Percentiles rank a stretch among this genome's conserved stretches.
phyloP scores from a whole-genome alignment of 345 rosid species.

The Acer negundo region DNA sequence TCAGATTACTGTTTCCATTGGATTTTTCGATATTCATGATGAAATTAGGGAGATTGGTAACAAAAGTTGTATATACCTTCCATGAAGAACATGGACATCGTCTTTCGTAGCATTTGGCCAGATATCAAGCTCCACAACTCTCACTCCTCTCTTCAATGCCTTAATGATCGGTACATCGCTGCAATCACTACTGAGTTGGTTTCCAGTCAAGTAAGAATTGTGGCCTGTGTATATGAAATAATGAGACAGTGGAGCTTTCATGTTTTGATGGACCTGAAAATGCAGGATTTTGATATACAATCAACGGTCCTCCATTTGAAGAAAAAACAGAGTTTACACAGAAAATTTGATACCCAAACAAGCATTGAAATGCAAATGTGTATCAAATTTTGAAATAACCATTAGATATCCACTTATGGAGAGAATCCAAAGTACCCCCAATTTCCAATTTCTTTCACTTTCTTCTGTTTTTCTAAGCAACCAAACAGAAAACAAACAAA shows the following conservation, averaged over 20 bases:
- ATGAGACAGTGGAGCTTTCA: conserved; percentile 86
- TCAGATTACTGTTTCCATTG: conserved; percentile 1
- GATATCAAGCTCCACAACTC: conserved; percentile 92
- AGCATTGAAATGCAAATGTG: too few species aligned
- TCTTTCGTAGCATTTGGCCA: conserved; percentile 83
- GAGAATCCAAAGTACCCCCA: not conserved
- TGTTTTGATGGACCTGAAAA: conserved; percentile 82
- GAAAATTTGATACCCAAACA: too few species aligned
- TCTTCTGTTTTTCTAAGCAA: too few species aligned
- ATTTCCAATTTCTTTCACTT: not conserved
- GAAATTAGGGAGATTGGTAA: not conserved
- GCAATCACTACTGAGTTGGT: conserved; percentile 92
- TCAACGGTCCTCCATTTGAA: not conserved
- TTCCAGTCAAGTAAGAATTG: conserved; percentile 91
- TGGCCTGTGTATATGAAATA: conserved; percentile 92
- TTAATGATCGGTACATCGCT: conserved; percentile 87
- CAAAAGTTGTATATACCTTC: conserved; percentile 60
- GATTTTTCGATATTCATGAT: not conserved
- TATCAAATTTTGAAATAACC: not conserved
- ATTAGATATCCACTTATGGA: not conserved
- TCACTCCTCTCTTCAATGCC: conserved; percentile 71
- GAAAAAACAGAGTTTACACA: not conserved
- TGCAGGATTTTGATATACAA: not conserved
- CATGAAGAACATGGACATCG: conserved; percentile 82
- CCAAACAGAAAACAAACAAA: too few species aligned